phyloP scores from a whole-genome alignment of 2,329 filamentous ascomycete genomes.

The Cordyceps cicadae region DNA sequence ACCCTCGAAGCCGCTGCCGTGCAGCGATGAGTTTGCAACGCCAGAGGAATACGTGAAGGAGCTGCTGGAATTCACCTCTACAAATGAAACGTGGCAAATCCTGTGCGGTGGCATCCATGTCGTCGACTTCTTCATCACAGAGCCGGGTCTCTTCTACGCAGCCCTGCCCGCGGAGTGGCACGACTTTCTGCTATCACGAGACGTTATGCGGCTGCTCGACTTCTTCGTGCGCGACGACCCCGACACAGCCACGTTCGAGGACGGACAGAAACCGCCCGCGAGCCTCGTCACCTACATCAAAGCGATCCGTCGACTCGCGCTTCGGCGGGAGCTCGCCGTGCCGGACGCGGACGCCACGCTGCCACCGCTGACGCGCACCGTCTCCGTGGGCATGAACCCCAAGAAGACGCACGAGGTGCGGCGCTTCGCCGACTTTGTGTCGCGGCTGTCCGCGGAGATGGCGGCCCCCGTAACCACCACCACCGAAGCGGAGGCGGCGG shows the following conservation, averaged over 20 bases:
- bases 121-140: slow-evolving; percentile 85
- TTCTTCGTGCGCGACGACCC: slow-evolving; percentile 74
- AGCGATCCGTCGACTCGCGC: slow-evolving; percentile 59
- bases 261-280: slow-evolving; percentile 32
- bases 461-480: slow-evolving; percentile 21
- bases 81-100: slow-evolving; percentile 69
- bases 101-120: slow-evolving; percentile 98
- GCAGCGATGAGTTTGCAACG: slow-evolving; percentile 59
- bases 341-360: slow-evolving; percentile 31
- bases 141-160: slow-evolving; percentile 72
- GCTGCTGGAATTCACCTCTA: slow-evolving; percentile 67
- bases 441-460: slow-evolving; percentile 51
- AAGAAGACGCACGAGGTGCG: slow-evolving; percentile 95
- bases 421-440: slow-evolving; percentile 80
- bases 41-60: slow-evolving; percentile 71
- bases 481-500: too few relatives aligned
- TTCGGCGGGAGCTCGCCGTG: slow-evolving; percentile 53
- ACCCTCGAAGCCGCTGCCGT: slow-evolving; percentile 54
- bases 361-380: slow-evolving; percentile 56
- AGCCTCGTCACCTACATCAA: slow-evolving; percentile 65
- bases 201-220: slow-evolving; percentile 70
- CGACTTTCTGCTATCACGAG: slow-evolving; percentile 60
- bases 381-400: slow-evolving; percentile 85
- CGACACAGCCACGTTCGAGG: slow-evolving; percentile 23
- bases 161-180: slow-evolving; percentile 77